Base-by-base conservation (phyloP, 2,329 filamentous ascomycete species). In the Penicillium frequentans region DNA sequence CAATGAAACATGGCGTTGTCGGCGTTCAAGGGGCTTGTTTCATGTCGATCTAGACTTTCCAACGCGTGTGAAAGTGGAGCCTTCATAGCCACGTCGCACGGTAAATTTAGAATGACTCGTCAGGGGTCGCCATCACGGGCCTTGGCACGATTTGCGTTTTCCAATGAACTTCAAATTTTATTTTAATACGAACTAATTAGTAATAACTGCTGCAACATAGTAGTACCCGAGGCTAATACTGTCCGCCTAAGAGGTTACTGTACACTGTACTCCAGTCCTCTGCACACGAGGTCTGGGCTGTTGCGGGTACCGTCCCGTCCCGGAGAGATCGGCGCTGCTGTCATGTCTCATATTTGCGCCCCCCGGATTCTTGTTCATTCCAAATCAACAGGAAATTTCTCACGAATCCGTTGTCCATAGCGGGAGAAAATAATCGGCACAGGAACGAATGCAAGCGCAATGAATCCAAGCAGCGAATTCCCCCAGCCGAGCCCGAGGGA, bases 21-120 rank as follows among this genome's bases (percentile, higher is more conserved):
- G 13, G 19, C 19, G 21, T 49, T 51, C 48, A 48, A 54, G 58
- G 56, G 45, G 55, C 21, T 35, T 42, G 57, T 63, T 65, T 65
- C 60, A 61, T 53, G 33, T 16, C n/a, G 48, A 58, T 58, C 59
- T 59, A 62, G 61, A 59, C 59, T 50, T 52, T 50, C 33, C 43
- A 33, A 47, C 39, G 26, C 49, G 51, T 47, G 44, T 35, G 33
- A 49, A 31, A 29, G 58, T 62, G 58, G 60, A 53, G 6, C 35
- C 19, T 8, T 19, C 54, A 52, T 39, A 52, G 47, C 52, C 55
- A 48, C 46, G 46, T 48, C 29, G 46, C 46, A 33, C 29, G 26
- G 21, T 33, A 48, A 48, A 48, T 23, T 46, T 46, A 46, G 43
- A 46, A 46, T 23, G 43, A 46, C 21, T 29, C 43, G 21, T 46